Evolutionary conservation across 768 basidiomycete species (phyloP).

Genomic region (Podaxis sp.): DNA sequence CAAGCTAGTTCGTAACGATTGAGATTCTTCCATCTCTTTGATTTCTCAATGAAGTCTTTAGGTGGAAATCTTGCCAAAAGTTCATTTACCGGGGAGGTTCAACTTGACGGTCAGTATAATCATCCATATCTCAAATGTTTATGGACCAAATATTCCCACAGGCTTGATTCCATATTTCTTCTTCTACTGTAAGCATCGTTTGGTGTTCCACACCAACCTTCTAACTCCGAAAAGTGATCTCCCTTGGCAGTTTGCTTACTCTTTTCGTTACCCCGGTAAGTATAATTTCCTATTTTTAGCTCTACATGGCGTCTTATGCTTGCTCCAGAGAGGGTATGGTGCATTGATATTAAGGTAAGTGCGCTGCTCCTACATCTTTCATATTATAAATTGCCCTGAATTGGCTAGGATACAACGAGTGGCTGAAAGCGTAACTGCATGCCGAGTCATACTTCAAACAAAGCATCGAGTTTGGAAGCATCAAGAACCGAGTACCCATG

Average conservation of each 20-base stretch:
- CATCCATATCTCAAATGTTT: neutral
- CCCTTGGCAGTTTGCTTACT: neutral
- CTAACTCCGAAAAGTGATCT: neutral
- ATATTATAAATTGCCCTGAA: neutral
- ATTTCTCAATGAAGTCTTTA: neutral
- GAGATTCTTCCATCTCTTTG: neutral
- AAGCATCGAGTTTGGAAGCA: neutral
- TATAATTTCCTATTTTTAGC: neutral
- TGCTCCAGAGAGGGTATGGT: neutral
- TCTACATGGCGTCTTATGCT: neutral
- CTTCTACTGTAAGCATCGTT: neutral
- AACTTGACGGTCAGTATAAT: neutral
- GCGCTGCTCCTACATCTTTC: neutral
- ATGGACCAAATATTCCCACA: neutral
- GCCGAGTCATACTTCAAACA: constrained; percentile 2
- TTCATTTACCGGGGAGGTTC: neutral
- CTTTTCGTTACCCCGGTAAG: neutral
- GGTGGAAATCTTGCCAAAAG: neutral
- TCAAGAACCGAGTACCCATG: neutral
- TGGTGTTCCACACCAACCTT: too few relatives aligned
- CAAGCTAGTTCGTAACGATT: neutral
- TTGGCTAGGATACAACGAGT: neutral
- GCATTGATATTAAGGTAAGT: neutral
- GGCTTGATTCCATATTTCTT: neutral
- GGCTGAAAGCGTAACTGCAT: neutral